Percentiles rank a stretch among this genome's conserved stretches.
Conservation (phyloP, 2,329 filamentous ascomycete species). For the Aureobasidium leucospermi region DNA sequence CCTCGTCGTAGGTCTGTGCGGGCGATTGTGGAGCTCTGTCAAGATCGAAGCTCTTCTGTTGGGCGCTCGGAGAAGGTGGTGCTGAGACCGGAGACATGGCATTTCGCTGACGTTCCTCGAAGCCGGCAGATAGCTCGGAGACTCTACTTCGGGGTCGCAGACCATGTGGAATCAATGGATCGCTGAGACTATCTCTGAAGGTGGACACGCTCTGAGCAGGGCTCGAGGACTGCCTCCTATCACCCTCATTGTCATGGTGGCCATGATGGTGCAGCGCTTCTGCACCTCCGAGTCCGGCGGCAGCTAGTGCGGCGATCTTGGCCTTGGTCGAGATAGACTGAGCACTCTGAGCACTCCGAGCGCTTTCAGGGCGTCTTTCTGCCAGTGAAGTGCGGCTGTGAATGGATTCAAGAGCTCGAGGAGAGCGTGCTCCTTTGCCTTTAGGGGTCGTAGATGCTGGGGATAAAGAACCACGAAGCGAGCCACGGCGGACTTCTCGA, state of each 20-base stretch:
- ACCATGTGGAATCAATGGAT: slow-evolving; percentile 26
- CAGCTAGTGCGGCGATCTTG: slow-evolving; percentile 30
- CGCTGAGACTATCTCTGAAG: slow-evolving; percentile 53
- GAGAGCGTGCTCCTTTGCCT: slow-evolving; percentile 41
- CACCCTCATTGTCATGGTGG: slow-evolving; percentile 32
- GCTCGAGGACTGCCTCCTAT: slow-evolving; percentile 47
- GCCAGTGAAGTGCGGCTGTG: slow-evolving; percentile 53
- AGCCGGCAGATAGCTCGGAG: slow-evolving; percentile 13
- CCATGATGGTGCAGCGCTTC: slow-evolving; percentile 14
- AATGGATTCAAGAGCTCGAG: slow-evolving; percentile 55
- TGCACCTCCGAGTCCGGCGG: slow-evolving; percentile 32
- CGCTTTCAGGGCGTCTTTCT: slow-evolving; percentile 37
- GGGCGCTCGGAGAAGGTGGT: neutral
- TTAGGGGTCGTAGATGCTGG: slow-evolving; percentile 53
- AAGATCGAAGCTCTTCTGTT: slow-evolving; percentile 19
- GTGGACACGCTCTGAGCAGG: slow-evolving; percentile 91
- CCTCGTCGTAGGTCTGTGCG: slow-evolving; percentile 22
- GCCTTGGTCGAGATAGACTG: slow-evolving; percentile 34
- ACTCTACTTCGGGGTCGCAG: slow-evolving; percentile 25
- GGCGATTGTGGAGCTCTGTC: neutral
- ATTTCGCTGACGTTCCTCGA: slow-evolving; percentile 2
- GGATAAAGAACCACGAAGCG: slow-evolving; percentile 47
- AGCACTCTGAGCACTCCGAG: slow-evolving; percentile 4
- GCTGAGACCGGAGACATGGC: slow-evolving; percentile 1
- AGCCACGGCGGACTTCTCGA: slow-evolving; percentile 56